Evolutionary conservation across 331 rosid genomes (phyloP), one percentile per base, ranked within the genome.

Genomic region (Erythrophleum ivorense): DNA sequence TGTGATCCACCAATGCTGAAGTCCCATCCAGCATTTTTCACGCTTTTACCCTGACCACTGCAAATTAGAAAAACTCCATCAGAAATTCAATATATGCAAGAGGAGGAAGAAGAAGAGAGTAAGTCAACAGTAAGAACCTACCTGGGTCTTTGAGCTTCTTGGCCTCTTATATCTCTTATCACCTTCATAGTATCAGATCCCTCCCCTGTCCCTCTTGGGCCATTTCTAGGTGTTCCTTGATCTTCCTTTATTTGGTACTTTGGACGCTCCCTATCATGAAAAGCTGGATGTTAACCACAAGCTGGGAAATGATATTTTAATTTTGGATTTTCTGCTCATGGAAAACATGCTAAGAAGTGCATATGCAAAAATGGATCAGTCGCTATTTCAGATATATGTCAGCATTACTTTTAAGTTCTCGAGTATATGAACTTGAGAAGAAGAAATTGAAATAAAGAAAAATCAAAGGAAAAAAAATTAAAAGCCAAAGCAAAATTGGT

Each of bases 11-110:
- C 90, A 85, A 92, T 91, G 84, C 92, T 92, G 82, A 97, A 97
- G 94, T 97, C 99, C 99, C 99, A 97, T 85, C 94, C 99, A 81
- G 92, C 86, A 89, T 90, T 91, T 89, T 87, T 97, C 58, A 72
- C 50, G 76, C 88, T 84, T 89, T 84, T 90, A 85, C 86, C 94
- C 90, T 88, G 98, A 83, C 89, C 89, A 80, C 99, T 94, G 93
- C 86, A 90, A 85, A 85, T 82, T 29, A 77, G 77, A 79, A 81
- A 62, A 45, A 57, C 78, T 80, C 54, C 43, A 60, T 82, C 77
- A 60, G 85, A 69, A 73, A 75, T 73, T 77, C 88, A 81, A 70
- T 19, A 33, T 62, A 15, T 9, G 18, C 14, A 11, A 46, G 10
- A 24, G 29, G 29, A 24, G 11, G 46, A 78, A 84, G 70, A 10